phyloP scores from a whole-genome alignment of 345 rosid species.

The Limnanthes douglasii region DNA sequence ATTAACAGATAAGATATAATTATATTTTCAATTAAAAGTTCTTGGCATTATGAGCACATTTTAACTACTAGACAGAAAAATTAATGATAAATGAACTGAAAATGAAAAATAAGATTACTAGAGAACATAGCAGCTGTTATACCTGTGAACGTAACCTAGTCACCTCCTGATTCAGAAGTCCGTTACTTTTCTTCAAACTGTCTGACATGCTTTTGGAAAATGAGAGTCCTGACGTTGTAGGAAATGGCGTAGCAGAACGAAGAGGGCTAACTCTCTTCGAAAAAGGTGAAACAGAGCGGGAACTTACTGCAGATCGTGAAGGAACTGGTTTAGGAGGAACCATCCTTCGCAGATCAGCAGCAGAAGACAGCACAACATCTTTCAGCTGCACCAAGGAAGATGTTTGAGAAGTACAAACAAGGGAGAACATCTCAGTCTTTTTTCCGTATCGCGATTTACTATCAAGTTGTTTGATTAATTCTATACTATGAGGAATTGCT shows the following conservation, averaged over 20 bases:
- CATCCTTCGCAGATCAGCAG: conserved; percentile 52
- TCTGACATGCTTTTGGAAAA: conserved; percentile 73
- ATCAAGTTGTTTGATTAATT: conserved; percentile 88
- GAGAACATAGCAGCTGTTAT: too few species aligned
- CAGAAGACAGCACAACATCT: conserved; percentile 59
- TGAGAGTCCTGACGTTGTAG: conserved; percentile 82
- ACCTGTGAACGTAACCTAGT: conserved; percentile 85
- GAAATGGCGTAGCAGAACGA: conserved; percentile 90
- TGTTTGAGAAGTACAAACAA: conserved; percentile 62
- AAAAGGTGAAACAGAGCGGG: conserved; percentile 92
- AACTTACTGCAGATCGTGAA: conserved; percentile 71
- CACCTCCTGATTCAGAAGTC: conserved; percentile 83
- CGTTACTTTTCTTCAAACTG: conserved; percentile 84
- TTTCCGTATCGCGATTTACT: conserved; percentile 90
- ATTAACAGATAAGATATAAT: too few species aligned
- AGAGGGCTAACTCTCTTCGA: conserved; percentile 96
- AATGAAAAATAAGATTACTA: too few species aligned
- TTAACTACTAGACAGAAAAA: too few species aligned
- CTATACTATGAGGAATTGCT: conserved; percentile 54
- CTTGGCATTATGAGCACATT: too few species aligned
- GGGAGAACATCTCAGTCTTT: conserved; percentile 58
- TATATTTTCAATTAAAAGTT: too few species aligned
- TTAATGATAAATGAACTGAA: too few species aligned
- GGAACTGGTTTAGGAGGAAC: conserved; percentile 53
- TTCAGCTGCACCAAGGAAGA: conserved; percentile 81